Evolutionary conservation across 257 asterid species (phyloP), one percentile per base, ranked within the genome.

Genomic region (Striga asiatica): DNA sequence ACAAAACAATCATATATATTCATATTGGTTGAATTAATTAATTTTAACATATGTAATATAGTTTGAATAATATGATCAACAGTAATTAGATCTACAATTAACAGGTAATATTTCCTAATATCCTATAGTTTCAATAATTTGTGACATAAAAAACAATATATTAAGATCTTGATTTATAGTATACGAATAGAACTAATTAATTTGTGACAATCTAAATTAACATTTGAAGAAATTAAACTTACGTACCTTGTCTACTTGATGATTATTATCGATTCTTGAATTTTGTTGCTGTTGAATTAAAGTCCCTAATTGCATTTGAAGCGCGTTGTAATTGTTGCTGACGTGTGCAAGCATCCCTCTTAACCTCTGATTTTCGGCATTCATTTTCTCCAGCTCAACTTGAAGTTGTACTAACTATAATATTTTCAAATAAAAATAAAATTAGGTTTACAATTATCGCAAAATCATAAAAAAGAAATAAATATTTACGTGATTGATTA

Each of bases 291-390:
- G 71, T 42, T 64, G 71, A 71, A 73, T 74, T 43, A 82, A 8
- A 18, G 76, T 16, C 29, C 58, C 46, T 6, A 80, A 70, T 54
- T 83, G 88, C 81, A 69, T 53, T 41, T 78, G 83, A 21, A 85
- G 65, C 0, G 82, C 28, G 12, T 73, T 32, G 62, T 76, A 86
- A 45, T 78, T 74, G 72, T 58, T 71, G 72, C 50, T 81, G 5
- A 78, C 85, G 1, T 78, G 82, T 20, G 73, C 50, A 12, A 86
- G 73, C 91, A 74, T 78, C 57, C 70, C 91, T 55, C 56, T 86
- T 49, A 86, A 47, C 72, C 72, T 77, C 52, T 70, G 73, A 66
- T 86, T 86, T 50, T 86, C 95, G 17, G 24, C 62, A 8, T 76
- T 79, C 82, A 76, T 74, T 19, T 66, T 62, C 61, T 65, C 71